These are phyloP conservation scores for Podospora didyma DNA, from an alignment of 495 filamentous ascomycete genomes.

Conservation along the genomic window DNA sequence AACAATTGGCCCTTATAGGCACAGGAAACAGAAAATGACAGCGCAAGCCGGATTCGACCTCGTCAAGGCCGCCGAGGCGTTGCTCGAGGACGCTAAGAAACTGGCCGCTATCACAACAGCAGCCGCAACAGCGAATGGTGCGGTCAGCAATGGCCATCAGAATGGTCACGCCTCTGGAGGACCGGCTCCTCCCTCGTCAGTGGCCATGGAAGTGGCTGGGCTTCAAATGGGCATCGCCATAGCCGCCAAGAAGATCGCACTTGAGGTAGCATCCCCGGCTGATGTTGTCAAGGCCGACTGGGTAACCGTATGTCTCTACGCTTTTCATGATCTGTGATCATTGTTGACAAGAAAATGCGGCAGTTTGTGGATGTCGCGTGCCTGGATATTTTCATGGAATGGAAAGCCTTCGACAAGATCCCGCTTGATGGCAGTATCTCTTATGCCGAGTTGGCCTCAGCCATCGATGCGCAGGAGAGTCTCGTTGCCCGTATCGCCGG, in stretches of 20 bases:
- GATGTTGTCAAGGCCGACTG: slow-evolving; percentile 24
- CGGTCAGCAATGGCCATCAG: no score
- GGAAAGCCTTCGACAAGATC: slow-evolving; percentile 31
- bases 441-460: slow-evolving; percentile 19
- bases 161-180: not conserved
- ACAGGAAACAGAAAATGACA: not conserved
- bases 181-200: not conserved
- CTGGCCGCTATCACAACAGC: slow-evolving; percentile 2
- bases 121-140: not conserved
- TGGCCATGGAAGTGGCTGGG: not conserved
- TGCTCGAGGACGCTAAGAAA: slow-evolving; percentile 19
- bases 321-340: not conserved
- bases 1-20: no score
- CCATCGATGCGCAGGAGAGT: slow-evolving; percentile 20
- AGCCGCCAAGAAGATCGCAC: slow-evolving; percentile 18
- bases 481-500: slow-evolving; percentile 21
- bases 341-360: not conserved
- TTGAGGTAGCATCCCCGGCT: slow-evolving; percentile 13
- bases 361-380: slow-evolving; percentile 20
- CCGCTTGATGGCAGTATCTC: slow-evolving; percentile 23
- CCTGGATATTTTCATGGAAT: slow-evolving; percentile 26
- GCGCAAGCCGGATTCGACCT: slow-evolving; percentile 13
- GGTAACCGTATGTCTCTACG: slow-evolving; percentile 13
- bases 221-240: slow-evolving; percentile 15
- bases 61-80: slow-evolving; percentile 19